Evolutionary conservation across 805 yeast species (phyloP), one percentile per base, ranked within the genome.

Genomic region (Candida michaelii): DNA sequence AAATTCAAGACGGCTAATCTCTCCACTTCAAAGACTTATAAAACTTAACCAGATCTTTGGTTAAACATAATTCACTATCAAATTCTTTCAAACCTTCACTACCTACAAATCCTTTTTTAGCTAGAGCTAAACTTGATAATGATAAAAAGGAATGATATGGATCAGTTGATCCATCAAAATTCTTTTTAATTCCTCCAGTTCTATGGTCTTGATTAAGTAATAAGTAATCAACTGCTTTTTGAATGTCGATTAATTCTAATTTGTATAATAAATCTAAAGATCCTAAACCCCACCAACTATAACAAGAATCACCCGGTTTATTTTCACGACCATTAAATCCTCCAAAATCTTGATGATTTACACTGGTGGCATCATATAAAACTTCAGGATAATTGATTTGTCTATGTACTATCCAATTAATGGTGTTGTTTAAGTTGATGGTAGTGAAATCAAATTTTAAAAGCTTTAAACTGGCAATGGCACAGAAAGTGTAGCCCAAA

Each of bases 291-390:
- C 97, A 89, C 73, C 89, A 89, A 5, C 84, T 77, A 56, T 89
- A 89, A 65, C 97, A 89, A 0, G 95, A 84, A 60, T 89, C 97
- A 3, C 85, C 85, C 44, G 72, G 75, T 59, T 89, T 89, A 59
- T 88, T 88, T n/a, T 78, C 80, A 36, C 97, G 70, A 1, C 97
- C 97, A 59, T 89, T 87, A 57, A 86, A 81, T 0, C 91, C 91
- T 1, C 97, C 97, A 40, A 63, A 63, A 54, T 84, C 91, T 21
- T 65, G 72, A 30, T 44, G 35, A 43, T 71, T 62, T 0, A 53
- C 55, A 13, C 33, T 48, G 11, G 36, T 49, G 16, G 58, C 67
- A 5, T 64, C 71, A 9, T 39, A 43, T 41, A 60, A 53, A 12
- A 62, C 39, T 7, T 49, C 48, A 11, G 65, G 59, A 44, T 62